Percentiles rank a stretch among this genome's conserved stretches.
Evolutionary conservation across 2,329 filamentous ascomycete species (phyloP).

Genomic region (Scorias spongiosa): DNA sequence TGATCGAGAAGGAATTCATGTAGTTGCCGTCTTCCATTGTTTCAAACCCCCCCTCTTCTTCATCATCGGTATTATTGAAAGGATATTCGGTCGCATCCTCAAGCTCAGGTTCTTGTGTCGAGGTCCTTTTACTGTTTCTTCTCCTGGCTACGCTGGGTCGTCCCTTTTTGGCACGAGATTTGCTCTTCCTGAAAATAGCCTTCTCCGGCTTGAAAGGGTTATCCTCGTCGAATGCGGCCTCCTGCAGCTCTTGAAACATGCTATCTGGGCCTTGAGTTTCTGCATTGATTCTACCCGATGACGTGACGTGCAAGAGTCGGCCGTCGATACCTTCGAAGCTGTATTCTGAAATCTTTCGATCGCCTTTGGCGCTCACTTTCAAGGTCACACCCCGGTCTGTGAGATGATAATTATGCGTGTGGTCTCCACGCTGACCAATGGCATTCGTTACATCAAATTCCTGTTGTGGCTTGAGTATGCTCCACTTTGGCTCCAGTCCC

Average conservation of each 20-base stretch:
- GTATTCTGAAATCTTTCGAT: conserved; percentile 31
- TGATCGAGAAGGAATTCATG: conserved; percentile 21
- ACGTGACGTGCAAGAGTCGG: conserved; percentile 40
- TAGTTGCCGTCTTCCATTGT: conserved; percentile 13
- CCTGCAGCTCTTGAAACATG: conserved; percentile 38
- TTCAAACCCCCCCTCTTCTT: conserved; percentile 1
- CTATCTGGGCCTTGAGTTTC: conserved; percentile 43
- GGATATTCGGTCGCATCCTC: background rate
- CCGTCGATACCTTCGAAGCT: conserved; percentile 30
- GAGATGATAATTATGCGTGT: conserved; percentile 13
- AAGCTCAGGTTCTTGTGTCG: background rate
- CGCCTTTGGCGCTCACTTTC: conserved; percentile 20
- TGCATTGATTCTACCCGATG: conserved; percentile 34
- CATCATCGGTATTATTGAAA: background rate
- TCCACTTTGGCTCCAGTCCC: background rate
- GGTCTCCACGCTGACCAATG: conserved; percentile 13
- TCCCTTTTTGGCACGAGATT: background rate
- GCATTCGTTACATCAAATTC: conserved; percentile 15
- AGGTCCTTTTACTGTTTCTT: background rate
- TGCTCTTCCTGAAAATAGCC: background rate
- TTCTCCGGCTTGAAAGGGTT: background rate
- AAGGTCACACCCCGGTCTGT: conserved; percentile 19
- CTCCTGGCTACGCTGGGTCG: background rate
- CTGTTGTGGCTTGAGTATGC: background rate
- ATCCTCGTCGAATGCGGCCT: conserved; percentile 1